Conservation (phyloP, 1,139 yeast genomes). For the Lodderomyces margitis region DNA sequence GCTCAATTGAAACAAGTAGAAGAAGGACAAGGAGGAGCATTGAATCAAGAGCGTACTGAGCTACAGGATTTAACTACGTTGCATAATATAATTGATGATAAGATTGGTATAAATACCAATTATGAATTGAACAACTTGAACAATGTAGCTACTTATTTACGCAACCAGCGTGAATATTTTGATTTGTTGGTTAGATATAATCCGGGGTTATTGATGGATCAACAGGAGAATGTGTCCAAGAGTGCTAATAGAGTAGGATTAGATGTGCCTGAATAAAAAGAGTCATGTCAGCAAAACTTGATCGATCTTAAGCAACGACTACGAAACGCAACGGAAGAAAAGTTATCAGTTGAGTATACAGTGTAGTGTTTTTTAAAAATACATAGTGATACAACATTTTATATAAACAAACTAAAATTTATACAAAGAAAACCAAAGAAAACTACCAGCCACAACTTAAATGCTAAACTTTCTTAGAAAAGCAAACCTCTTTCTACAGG, state of each 20-base stretch:
- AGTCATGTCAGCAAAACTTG: too few species aligned
- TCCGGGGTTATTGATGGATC: conserved; percentile 77
- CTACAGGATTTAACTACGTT: conserved; percentile 10
- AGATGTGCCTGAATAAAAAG: conserved; percentile 24
- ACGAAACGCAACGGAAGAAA: too few species aligned
- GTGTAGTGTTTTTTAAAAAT: conserved; percentile 7
- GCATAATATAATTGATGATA: conserved; percentile 10
- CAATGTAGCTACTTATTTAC: conserved; percentile 56
- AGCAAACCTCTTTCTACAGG: neutral
- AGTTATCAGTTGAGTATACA: too few species aligned
- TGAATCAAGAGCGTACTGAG: conserved; percentile 2
- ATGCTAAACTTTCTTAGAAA: too few species aligned
- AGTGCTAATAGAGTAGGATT: conserved; percentile 89
- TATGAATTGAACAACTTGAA: conserved; percentile 29
- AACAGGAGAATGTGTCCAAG: conserved; percentile 70
- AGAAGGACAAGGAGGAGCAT: neutral
- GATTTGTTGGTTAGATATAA: conserved; percentile 83
- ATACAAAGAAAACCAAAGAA: neutral
- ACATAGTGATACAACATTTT: conserved; percentile 7
- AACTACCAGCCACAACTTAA: too few species aligned
- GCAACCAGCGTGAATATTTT: conserved; percentile 73
- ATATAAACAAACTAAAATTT: conserved; percentile 4
- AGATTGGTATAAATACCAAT: conserved; percentile 14
- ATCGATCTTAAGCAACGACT: too few species aligned
- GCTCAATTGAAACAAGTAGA: conserved; percentile 12